phyloP scores from a whole-genome alignment of 2,329 filamentous ascomycete species.

The Alternaria gaisen region DNA sequence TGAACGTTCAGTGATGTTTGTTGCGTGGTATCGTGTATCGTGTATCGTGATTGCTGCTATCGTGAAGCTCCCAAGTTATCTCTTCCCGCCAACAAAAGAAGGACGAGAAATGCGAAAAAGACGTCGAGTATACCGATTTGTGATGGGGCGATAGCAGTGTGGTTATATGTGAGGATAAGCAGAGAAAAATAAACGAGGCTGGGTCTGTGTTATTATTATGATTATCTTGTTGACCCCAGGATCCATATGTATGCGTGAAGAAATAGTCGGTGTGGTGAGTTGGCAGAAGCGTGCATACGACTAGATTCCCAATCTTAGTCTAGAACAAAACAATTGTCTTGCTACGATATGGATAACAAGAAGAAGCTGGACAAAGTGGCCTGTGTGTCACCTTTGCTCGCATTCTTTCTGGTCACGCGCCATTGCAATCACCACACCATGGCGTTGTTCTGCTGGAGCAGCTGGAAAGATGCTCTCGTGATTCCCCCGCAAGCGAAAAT shows the following conservation, averaged over 20 bases:
- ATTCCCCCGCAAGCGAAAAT: neutral
- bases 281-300: conserved; percentile 2
- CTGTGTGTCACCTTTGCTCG: neutral
- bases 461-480: neutral
- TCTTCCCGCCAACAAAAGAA: neutral
- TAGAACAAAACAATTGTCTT: neutral
- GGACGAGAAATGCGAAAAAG: neutral
- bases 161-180: neutral
- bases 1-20: neutral
- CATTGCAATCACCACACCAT: neutral
- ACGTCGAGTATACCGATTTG: neutral
- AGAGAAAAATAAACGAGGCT: neutral
- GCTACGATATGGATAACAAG: neutral
- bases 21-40: neutral
- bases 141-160: neutral
- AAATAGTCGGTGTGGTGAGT: conserved; percentile 7
- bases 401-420: neutral
- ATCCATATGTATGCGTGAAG: neutral
- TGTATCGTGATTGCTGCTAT: neutral
- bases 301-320: conserved; percentile 1
- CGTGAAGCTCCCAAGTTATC: neutral
- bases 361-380: neutral
- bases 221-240: neutral
- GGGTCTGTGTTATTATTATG: neutral
- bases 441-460: neutral